Evolutionary conservation across 805 yeast genomes (phyloP).

Genomic region (Candida gorgasii): DNA sequence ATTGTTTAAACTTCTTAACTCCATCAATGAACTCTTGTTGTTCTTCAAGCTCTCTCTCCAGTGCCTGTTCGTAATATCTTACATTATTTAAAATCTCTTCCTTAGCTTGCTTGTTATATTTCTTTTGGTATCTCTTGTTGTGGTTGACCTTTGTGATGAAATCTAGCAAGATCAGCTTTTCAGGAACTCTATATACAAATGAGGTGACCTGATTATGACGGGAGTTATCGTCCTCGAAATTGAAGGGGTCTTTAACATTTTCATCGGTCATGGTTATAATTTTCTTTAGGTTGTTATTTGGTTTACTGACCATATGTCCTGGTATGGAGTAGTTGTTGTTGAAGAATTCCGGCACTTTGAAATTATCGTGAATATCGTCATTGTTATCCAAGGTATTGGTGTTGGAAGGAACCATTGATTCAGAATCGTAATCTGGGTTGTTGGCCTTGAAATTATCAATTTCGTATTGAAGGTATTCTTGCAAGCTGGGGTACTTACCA

Average conservation of each 20-base stretch:
- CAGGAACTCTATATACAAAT: slow-evolving; percentile 65
- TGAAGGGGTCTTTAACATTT: slow-evolving; percentile 8
- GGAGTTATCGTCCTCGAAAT: slow-evolving; percentile 8
- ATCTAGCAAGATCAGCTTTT: slow-evolving; percentile 65
- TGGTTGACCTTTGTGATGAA: slow-evolving; percentile 57
- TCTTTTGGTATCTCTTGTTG: slow-evolving; percentile 14
- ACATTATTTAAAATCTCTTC: slow-evolving; percentile 25
- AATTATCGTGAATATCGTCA: slow-evolving; percentile 24
- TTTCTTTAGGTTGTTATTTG: slow-evolving; percentile 18
- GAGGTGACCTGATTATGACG: slow-evolving; percentile 28
- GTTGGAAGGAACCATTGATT: slow-evolving; percentile 8
- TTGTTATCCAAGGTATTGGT: slow-evolving; percentile 16
- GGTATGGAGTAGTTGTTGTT: slow-evolving; percentile 21
- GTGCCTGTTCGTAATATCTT: slow-evolving; percentile 24
- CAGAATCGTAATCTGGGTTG: slow-evolving; percentile 14
- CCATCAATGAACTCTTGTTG: slow-evolving; percentile 13
- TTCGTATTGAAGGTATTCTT: slow-evolving; percentile 33
- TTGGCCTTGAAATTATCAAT: slow-evolving; percentile 21
- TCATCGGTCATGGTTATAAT: slow-evolving; percentile 22
- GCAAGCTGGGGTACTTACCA: slow-evolving; percentile 23
- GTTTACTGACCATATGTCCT: slow-evolving; percentile 23
- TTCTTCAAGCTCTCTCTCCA: slow-evolving; percentile 5
- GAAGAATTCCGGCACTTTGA: slow-evolving; percentile 31
- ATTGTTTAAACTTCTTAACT: slow-evolving; percentile 5
- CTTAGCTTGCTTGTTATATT: slow-evolving; percentile 14